These are phyloP conservation scores for Plasmopara muralis DNA, from an alignment of 352 stramenopile species.

Conservation along the genomic window DNA sequence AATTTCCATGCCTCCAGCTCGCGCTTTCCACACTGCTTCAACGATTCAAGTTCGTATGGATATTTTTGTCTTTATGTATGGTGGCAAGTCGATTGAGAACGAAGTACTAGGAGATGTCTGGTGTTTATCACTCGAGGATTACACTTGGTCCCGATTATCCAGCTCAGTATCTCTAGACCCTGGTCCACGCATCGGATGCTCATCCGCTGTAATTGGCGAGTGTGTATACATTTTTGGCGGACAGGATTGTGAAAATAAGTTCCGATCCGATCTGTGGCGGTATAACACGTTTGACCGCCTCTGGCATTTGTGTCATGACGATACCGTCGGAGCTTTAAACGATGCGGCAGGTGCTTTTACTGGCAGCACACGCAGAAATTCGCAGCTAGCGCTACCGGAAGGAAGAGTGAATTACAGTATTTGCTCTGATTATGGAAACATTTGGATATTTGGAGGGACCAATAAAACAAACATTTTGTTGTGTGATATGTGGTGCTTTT, in stretches of 20 bases:
- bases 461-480: slow-evolving; percentile 41
- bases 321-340: slow-evolving; percentile 47
- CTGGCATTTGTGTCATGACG: slow-evolving; percentile 81
- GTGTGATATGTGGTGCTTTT: slow-evolving; percentile 77
- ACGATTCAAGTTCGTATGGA: slow-evolving; percentile 68
- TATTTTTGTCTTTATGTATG: slow-evolving; percentile 79
- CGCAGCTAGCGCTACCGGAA: slow-evolving; percentile 41
- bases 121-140: slow-evolving; percentile 80
- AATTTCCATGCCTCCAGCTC: slow-evolving; percentile 51
- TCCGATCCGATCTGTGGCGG: slow-evolving; percentile 71
- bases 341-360: slow-evolving; percentile 6
- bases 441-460: slow-evolving; percentile 74
- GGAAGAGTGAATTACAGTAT: slow-evolving; percentile 64
- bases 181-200: slow-evolving; percentile 59
- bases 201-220: slow-evolving; percentile 67
- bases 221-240: slow-evolving; percentile 81
- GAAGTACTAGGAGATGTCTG: slow-evolving; percentile 70
- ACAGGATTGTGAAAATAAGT: slow-evolving; percentile 71
- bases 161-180: slow-evolving; percentile 71
- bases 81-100: slow-evolving; percentile 66
- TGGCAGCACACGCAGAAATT: slow-evolving; percentile 25
- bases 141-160: slow-evolving; percentile 68
- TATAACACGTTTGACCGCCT: slow-evolving; percentile 86
- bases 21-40: slow-evolving; percentile 63
- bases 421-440: slow-evolving; percentile 63